These are phyloP conservation scores for Rutstroemia sp. DNA, from an alignment of 2,329 filamentous ascomycete species.

Conservation along the genomic window DNA sequence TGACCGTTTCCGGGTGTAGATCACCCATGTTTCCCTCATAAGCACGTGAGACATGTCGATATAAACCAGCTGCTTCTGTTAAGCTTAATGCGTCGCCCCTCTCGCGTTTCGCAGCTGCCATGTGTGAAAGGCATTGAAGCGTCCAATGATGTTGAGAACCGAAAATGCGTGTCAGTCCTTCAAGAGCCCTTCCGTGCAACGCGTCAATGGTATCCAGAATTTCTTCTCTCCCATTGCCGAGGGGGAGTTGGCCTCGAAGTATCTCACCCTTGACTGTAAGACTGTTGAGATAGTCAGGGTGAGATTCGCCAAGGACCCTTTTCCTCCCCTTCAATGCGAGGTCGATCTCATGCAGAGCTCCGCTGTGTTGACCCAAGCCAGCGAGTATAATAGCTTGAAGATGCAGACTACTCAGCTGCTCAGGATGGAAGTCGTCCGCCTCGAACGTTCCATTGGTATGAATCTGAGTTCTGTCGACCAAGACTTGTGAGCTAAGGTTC, in stretches of 20 bases:
- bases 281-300: slow-evolving; percentile 19
- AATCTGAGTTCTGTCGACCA: slow-evolving; percentile 18
- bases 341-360: slow-evolving; percentile 20
- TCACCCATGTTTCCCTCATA: slow-evolving; percentile 18
- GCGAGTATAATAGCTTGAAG: slow-evolving; percentile 22
- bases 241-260: slow-evolving; percentile 18
- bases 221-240: slow-evolving; percentile 12
- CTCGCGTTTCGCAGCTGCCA: slow-evolving; percentile 20
- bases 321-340: slow-evolving; percentile 15
- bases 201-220: slow-evolving; percentile 17
- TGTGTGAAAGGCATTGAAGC: slow-evolving; percentile 18
- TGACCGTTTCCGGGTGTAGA: slow-evolving; percentile 23
- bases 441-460: slow-evolving; percentile 19
- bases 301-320: slow-evolving; percentile 16
- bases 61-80: slow-evolving; percentile 17
- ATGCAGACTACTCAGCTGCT: slow-evolving; percentile 22
- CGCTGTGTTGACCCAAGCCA: slow-evolving; percentile 17
- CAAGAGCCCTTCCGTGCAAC: slow-evolving; percentile 17
- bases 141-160: slow-evolving; percentile 22
- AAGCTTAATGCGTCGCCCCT: slow-evolving; percentile 12
- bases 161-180: slow-evolving; percentile 19
- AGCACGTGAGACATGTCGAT: slow-evolving; percentile 15
- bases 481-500: slow-evolving; percentile 16
- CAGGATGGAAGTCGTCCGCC: slow-evolving; percentile 21
- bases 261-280: slow-evolving; percentile 25